Conservation (phyloP, 805 yeast species). For the Martiniozyma abietophila region DNA sequence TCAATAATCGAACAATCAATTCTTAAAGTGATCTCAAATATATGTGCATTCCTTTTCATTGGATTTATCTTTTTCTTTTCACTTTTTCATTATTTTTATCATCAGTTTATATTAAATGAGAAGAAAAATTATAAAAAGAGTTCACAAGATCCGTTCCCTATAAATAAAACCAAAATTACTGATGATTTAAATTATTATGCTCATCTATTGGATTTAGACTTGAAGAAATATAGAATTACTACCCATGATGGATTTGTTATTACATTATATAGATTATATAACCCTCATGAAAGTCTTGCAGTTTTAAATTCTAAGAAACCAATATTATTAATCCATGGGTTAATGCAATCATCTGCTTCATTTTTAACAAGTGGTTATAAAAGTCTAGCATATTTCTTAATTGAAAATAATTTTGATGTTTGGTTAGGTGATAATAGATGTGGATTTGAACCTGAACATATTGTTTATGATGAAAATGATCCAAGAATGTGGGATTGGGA, state of each 20-base stretch:
- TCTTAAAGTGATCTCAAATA: constrained; percentile 1
- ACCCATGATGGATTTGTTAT: constrained; percentile 78
- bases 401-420: constrained; percentile 57
- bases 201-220: constrained; percentile 45
- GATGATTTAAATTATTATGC: constrained; percentile 58
- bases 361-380: constrained; percentile 75
- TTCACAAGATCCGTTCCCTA: too few species aligned
- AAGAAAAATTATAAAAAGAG: too few species aligned
- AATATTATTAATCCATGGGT: constrained; percentile 72
- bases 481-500: constrained; percentile 89
- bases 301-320: constrained; percentile 33
- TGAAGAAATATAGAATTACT: constrained; percentile 48
- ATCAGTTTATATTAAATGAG: constrained; percentile 1
- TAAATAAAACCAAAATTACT: constrained; percentile 12
- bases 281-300: constrained; percentile 26
- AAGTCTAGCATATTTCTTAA: constrained; percentile 57
- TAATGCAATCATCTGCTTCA: constrained; percentile 80
- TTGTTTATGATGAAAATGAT: constrained; percentile 32
- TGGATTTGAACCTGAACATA: constrained; percentile 69
- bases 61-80: constrained; percentile 8
- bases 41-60: constrained; percentile 8
- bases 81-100: constrained; percentile 3
- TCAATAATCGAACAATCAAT: background rate
- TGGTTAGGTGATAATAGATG: constrained; percentile 92
- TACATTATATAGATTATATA: constrained; percentile 52